phyloP scores from a whole-genome alignment of 108 stramenopile species.

The Nitzschia inconspicua region DNA sequence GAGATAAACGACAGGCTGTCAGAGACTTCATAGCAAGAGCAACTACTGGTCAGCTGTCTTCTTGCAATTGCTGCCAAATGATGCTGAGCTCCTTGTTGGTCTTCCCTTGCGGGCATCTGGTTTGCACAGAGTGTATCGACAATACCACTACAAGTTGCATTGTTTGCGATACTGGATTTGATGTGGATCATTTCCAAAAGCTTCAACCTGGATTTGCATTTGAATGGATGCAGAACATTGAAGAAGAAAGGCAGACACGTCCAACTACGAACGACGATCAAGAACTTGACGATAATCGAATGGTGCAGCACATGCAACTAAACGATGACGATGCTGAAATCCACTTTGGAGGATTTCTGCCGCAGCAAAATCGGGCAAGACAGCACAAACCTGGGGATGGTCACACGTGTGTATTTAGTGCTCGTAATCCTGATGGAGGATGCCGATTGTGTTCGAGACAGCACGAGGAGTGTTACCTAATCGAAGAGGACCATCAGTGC shows the following conservation, averaged over 20 bases:
- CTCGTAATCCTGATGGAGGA: conserved; percentile 39
- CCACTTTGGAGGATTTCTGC: conserved; percentile 5
- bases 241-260: conserved; percentile 31
- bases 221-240: conserved; percentile 36
- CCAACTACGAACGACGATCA: background rate
- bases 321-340: conserved; percentile 12
- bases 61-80: conserved; percentile 61
- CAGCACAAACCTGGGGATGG: conserved; percentile 52
- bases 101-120: conserved; percentile 62
- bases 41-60: conserved; percentile 43
- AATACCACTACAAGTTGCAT: conserved; percentile 25
- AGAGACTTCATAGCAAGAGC: conserved; percentile 57
- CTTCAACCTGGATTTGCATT: conserved; percentile 71
- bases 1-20: conserved; percentile 35
- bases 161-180: conserved; percentile 52
- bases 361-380: conserved; percentile 5
- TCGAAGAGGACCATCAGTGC: conserved; percentile 36
- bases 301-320: background rate
- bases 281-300: background rate
- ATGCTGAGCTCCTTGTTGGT: conserved; percentile 63
- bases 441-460: conserved; percentile 65
- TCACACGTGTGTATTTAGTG: conserved; percentile 53
- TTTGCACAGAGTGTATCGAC: conserved; percentile 86
- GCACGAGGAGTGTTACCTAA: conserved; percentile 63
- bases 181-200: conserved; percentile 77